Evolutionary conservation across 2,329 filamentous ascomycete species (phyloP), one percentile per base, ranked within the genome.

Genomic region (Hortaea sp.): DNA sequence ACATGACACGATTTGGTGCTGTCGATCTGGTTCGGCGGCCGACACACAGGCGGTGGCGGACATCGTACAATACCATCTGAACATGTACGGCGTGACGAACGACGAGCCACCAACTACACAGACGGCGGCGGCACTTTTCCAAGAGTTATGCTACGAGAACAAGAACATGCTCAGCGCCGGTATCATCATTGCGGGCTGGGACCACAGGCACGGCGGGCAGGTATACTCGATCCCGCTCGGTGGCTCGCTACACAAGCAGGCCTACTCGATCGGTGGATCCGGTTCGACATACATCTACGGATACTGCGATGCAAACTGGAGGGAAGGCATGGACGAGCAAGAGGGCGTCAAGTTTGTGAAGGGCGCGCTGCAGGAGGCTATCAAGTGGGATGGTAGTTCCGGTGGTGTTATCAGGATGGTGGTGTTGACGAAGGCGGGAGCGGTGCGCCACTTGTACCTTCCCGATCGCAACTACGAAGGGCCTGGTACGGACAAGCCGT

Each of bases 261-360:
- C 89, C 12, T 98, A 95, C 64, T 81, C 92, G 39, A 98, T 98
- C 62, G 89, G 88, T 57, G 92, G 92, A 40, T 97, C 90, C 13
- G 92, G 92, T 38, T 97, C 90, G 58, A 97, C 92, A 51, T 98
- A 98, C 75, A 98, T 98, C 69, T 98, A 97, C 75, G 92, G 92
- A 59, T 97, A 94, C 76, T 97, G 89, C 66, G 90, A 98, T 66
- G 83, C 88, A 48, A 81, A 98, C 75, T 98, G 92, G 92, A 81
- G 76, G 66, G 92, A 97, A 70, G 81, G 81, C 55, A 97, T 98
- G 89, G 87, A 84, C 44, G 88, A 97, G 74, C 76, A 80, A 46
- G 89, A 94, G 52, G 92, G 92, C 1, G 82, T 98, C 54, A 70
- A 82, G 37, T 98, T 98, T 62, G 92, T 98, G 66, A 95, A 95